Base-by-base conservation (phyloP, 805 yeast genomes). In the Starmerella stellata region DNA sequence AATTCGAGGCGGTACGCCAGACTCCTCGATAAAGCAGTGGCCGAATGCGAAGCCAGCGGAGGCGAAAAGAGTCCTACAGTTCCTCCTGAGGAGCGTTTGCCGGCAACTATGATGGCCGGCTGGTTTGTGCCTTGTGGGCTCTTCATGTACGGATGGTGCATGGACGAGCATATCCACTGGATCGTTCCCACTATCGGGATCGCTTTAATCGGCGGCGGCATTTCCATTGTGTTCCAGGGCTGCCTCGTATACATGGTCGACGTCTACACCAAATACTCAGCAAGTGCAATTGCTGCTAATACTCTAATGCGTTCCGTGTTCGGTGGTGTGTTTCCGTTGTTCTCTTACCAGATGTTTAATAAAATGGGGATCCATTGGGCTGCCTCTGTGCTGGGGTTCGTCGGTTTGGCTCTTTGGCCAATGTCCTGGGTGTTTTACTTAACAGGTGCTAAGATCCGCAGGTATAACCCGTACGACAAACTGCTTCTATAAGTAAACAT, bases 121-220 rank as follows among this genome's bases (percentile, higher is more conserved):
- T 59, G 61, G 60, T 45, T 65, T 28, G 60, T 72, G 55, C 68
- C 74, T 1, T 61, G 58, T 18, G 77, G 77, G 11, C 57, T 73
- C 34, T 70, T 75, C 49, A 55, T 75, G 52, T 63, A 72, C 49
- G 78, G 76, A 7, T 76, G 81, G 81, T 61, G 77, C 0, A 67
- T 72, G 39, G 49, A 53, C 23, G 54, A 56, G 35, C 46, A 46
- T 8, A 54, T 66, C 17, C 71, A 61, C 36, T 70, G 74, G 75
- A 53, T 66, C 14, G 69, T 65, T 9, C 79, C 76, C 17, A 61
- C 67, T 56, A 54, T 74, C 30, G 78, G 75, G 5, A 64, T 74
- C 11, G 59, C 61, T 9, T 47, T 68, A 18, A 65, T 70, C 42
- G 72, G 72, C 3, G 50, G 60, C 39, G 78, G 77, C 9, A 63